These are phyloP conservation scores for Lomentospora prolificans DNA, from an alignment of 2,329 filamentous ascomycete genomes.

Conservation along the genomic window DNA sequence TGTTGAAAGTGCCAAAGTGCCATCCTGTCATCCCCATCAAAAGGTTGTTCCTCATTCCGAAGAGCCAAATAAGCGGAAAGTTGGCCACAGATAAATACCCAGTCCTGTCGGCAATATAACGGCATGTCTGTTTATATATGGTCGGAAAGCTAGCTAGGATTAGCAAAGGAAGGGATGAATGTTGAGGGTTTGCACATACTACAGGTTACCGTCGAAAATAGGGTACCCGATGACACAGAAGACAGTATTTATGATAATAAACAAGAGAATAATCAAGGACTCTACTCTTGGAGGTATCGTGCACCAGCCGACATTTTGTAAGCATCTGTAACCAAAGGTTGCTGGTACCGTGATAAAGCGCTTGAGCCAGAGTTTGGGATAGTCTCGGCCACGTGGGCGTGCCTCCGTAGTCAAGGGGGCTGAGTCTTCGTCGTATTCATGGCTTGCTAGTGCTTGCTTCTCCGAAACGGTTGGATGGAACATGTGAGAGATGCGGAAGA, in stretches of 20 bases:
- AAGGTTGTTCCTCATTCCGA: slow-evolving; percentile 56
- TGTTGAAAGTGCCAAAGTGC: slow-evolving; percentile 57
- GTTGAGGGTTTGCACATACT: slow-evolving; percentile 26
- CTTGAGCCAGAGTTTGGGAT: slow-evolving; percentile 19
- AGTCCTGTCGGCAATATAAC: slow-evolving; percentile 53
- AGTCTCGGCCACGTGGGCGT: slow-evolving; percentile 3
- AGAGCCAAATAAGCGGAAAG: slow-evolving; percentile 55
- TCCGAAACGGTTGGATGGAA: neutral
- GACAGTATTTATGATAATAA: slow-evolving; percentile 27
- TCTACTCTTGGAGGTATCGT: slow-evolving; percentile 35
- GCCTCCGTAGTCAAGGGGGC: neutral
- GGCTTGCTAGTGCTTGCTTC: neutral
- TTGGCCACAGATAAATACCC: slow-evolving; percentile 56
- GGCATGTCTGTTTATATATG: slow-evolving; percentile 26
- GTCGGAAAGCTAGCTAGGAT: slow-evolving; percentile 22
- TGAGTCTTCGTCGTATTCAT: slow-evolving; percentile 5
- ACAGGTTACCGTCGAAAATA: slow-evolving; percentile 27
- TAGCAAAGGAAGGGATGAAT: neutral
- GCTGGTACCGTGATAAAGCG: slow-evolving; percentile 27
- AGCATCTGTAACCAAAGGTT: slow-evolving; percentile 31
- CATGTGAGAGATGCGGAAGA: slow-evolving; percentile 18
- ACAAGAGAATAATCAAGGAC: slow-evolving; percentile 26
- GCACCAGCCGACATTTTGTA: slow-evolving; percentile 33
- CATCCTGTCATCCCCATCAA: slow-evolving; percentile 59
- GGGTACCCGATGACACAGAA: slow-evolving; percentile 27